Evolutionary conservation across 257 asterid genomes (phyloP).

Genomic region (Osmanthus fragrans): DNA sequence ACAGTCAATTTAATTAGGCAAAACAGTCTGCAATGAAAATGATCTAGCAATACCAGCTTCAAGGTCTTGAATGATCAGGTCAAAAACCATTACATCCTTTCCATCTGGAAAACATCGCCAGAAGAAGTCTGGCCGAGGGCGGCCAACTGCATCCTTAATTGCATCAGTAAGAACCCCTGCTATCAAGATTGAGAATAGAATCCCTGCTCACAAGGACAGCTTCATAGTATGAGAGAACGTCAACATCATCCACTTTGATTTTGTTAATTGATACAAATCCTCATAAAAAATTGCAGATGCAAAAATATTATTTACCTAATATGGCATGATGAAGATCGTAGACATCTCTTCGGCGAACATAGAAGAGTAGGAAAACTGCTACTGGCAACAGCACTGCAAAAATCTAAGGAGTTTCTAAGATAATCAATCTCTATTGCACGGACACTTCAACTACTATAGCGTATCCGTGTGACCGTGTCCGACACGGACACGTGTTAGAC

Average conservation of each 20-base stretch:
- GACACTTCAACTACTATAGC: too few relatives aligned
- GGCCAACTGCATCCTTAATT: slow-evolving; percentile 79
- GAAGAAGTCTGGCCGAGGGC: slow-evolving; percentile 92
- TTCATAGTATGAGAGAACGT: not conserved
- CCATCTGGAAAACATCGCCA: slow-evolving; percentile 99
- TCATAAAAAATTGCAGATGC: not conserved
- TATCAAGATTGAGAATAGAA: slow-evolving; percentile 56
- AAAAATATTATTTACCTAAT: slow-evolving; percentile 50
- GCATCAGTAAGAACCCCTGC: slow-evolving; percentile 73
- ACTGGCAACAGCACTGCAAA: slow-evolving; percentile 62
- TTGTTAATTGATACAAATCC: not conserved
- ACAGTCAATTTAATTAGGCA: slow-evolving; percentile 24
- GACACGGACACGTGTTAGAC: too few relatives aligned
- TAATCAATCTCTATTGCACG: too few relatives aligned
- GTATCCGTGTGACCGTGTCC: too few relatives aligned
- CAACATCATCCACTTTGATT: not conserved
- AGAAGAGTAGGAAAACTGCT: slow-evolving; percentile 57
- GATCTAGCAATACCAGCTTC: slow-evolving; percentile 9
- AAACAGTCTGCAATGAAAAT: not conserved
- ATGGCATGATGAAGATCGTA: slow-evolving; percentile 87
- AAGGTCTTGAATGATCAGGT: slow-evolving; percentile 14
- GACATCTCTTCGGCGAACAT: slow-evolving; percentile 67
- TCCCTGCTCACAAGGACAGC: slow-evolving; percentile 42
- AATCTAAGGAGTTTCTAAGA: slow-evolving; percentile 37
- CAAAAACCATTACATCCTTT: slow-evolving; percentile 49